Evolutionary conservation across 2,329 filamentous ascomycete species (phyloP), one percentile per base, ranked within the genome.

Genomic region (Exserohilum rostratum): DNA sequence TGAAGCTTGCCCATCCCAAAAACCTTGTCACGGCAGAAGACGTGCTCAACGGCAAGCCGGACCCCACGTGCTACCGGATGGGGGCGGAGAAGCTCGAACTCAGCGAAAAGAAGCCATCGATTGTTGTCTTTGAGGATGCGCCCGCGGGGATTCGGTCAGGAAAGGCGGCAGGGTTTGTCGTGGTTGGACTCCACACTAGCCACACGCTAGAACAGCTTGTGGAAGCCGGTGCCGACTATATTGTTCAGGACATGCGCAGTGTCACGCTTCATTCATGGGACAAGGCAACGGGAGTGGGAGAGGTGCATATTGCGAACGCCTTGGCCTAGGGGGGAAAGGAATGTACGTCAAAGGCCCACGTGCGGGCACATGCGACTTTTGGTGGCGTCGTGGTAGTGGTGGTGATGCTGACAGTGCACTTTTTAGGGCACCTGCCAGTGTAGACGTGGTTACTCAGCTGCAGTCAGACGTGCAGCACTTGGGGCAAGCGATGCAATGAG

Each of bases 41-140:
- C 54, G 80, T 83, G 7, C 51, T 67, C 57, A 67, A 74, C 35
- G 80, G 80, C 38, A 83, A 83, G 61, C 80, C 80, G 37, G 78
- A 82, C 64, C 80, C 80, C 10, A 76, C 75, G 25, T 80, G 80
- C 64, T 83, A 83, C 64, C 64, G 70, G 35, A 67, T 80, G 31
- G 80, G 80, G 3, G 71, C 69, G 38, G 62, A 71, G 56, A 74
- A 76, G 52, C 68, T 82, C 17, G 70, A 73, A 2, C 62, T 81
- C 10, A 45, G 65, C 5, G 71, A 80, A 17, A 79, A 78, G 30
- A 70, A 71, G 12, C 59, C 67, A 22, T 64, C 68, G 10, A 82
- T 93, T 38, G 80, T 96, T 50, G 93, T 97, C 44, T 78, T 96
- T 33, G 93, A 97, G 77, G 93, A 97, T 78, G 90, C 90, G 51